A percentile compares a stretch with the other conserved stretches of the same genome.
Conservation (phyloP, 345 rosid species). For the Ailanthus altissimus region DNA sequence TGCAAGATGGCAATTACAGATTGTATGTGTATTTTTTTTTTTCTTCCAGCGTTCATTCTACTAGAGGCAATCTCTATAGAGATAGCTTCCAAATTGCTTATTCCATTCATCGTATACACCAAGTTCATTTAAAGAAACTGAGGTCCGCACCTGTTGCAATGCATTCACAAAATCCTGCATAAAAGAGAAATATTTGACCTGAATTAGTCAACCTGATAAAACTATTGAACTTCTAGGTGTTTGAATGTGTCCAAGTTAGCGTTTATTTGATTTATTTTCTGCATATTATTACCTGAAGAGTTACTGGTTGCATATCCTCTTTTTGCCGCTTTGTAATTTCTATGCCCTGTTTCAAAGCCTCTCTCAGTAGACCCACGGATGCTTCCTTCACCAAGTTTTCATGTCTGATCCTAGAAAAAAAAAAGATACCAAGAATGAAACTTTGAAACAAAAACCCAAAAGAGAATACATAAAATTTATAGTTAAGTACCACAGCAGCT, state of each 20-base stretch:
- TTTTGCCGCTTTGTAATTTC: slow-evolving; percentile 77
- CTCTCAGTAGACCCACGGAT: slow-evolving; percentile 95
- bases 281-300: slow-evolving; percentile 54
- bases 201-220: neutral
- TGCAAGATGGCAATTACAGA: neutral
- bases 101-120: slow-evolving; percentile 82
- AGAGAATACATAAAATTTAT: slow-evolving; percentile 8
- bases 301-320: slow-evolving; percentile 83
- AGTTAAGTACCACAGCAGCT: slow-evolving; percentile 9
- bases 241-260: neutral
- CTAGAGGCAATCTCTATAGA: slow-evolving; percentile 38
- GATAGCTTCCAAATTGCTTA: slow-evolving; percentile 89
- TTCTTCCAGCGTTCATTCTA: neutral
- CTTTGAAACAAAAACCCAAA: slow-evolving; percentile 10
- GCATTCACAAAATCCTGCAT: slow-evolving; percentile 75
- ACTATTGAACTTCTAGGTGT: neutral
- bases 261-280: neutral
- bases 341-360: slow-evolving; percentile 82
- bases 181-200: neutral
- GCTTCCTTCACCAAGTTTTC: slow-evolving; percentile 98
- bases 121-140: slow-evolving; percentile 79
- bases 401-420: slow-evolving; percentile 76
- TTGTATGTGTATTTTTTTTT: neutral
- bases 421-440: neutral
- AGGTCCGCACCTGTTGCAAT: slow-evolving; percentile 88